Conservation (phyloP, 768 basidiomycete species). For the Hirschioporus abietinus region DNA sequence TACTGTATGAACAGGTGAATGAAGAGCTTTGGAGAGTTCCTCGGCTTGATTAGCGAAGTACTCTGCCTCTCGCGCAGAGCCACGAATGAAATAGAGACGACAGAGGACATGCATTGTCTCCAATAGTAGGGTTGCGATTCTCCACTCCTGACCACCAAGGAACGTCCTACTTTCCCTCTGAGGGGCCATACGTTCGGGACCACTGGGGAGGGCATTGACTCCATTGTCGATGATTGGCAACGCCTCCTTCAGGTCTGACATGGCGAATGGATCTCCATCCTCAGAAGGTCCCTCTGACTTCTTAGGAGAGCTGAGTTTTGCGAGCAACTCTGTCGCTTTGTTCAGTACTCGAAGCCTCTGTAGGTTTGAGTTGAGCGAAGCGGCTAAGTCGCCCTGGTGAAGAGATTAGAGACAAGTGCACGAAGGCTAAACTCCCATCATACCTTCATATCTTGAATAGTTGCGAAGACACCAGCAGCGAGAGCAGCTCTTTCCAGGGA, state of each 20-base stretch:
- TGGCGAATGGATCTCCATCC: slow-evolving; percentile 57
- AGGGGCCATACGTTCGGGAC: slow-evolving; percentile 8
- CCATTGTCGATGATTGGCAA: slow-evolving; percentile 27
- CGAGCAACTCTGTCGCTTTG: slow-evolving; percentile 64
- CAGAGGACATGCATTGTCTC: slow-evolving; percentile 59
- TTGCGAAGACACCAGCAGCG: slow-evolving; percentile 63
- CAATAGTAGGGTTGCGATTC: slow-evolving; percentile 67
- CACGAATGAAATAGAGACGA: slow-evolving; percentile 61
- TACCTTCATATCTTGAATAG: slow-evolving; percentile 66
- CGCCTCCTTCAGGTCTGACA: slow-evolving; percentile 37
- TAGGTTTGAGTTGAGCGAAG: slow-evolving; percentile 51
- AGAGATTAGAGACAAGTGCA: slow-evolving; percentile 4
- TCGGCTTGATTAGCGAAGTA: slow-evolving; percentile 77
- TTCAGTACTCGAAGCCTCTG: slow-evolving; percentile 79
- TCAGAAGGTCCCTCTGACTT: slow-evolving; percentile 23
- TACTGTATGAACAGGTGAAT: slow-evolving; percentile 57
- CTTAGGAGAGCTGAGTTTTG: slow-evolving; percentile 46
- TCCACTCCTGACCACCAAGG: slow-evolving; percentile 66
- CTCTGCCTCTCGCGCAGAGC: slow-evolving; percentile 79
- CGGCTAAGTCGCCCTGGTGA: slow-evolving; percentile 53
- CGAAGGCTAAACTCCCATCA: slow-evolving; percentile 8
- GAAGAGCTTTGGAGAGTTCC: slow-evolving; percentile 65
- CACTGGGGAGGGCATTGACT: slow-evolving; percentile 15
- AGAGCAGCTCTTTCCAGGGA: slow-evolving; percentile 65
- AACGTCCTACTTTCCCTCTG: slow-evolving; percentile 28